These are phyloP conservation scores for Toxicodendron radicans DNA, from an alignment of 345 rosid genomes.

Conservation along the genomic window DNA sequence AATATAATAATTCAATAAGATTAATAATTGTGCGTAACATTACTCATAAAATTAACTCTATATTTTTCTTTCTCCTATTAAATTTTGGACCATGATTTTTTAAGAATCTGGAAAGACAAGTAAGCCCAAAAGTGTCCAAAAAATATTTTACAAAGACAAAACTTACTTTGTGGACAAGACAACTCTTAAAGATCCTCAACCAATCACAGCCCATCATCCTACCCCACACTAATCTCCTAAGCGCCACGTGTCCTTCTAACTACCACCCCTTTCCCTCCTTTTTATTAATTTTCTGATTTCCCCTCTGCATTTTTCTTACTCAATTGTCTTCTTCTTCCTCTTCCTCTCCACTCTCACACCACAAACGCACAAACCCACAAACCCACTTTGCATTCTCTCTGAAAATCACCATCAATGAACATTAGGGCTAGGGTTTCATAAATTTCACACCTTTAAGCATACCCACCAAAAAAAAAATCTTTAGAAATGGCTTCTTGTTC, in stretches of 20 bases:
- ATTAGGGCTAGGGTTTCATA: slow-evolving; percentile 24
- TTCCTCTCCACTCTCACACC: slow-evolving; percentile 11
- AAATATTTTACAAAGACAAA: not conserved
- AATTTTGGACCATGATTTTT: not conserved
- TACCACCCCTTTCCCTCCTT: slow-evolving; percentile 54
- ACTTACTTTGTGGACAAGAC: slow-evolving; percentile 23
- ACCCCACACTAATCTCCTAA: slow-evolving; percentile 22
- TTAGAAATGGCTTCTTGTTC: slow-evolving; percentile 15
- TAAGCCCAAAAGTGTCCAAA: slow-evolving; percentile 24
- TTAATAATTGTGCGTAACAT: too few relatives aligned
- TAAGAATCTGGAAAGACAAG: slow-evolving; percentile 13
- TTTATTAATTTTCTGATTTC: not conserved
- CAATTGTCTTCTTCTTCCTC: slow-evolving; percentile 6
- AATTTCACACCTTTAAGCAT: not conserved
- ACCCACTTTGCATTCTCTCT: not conserved
- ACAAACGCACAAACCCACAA: slow-evolving; percentile 16
- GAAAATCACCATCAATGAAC: slow-evolving; percentile 12
- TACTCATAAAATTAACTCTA: too few relatives aligned
- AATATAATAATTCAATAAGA: too few relatives aligned
- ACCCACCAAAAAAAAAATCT: not conserved
- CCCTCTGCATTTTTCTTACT: too few relatives aligned
- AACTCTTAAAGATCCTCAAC: slow-evolving; percentile 1
- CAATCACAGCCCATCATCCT: slow-evolving; percentile 30
- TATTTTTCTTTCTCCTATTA: too few relatives aligned
- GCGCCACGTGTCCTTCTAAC: slow-evolving; percentile 64